Conservation (phyloP, 306 rosid genomes). For the Canavalia gladiata region DNA sequence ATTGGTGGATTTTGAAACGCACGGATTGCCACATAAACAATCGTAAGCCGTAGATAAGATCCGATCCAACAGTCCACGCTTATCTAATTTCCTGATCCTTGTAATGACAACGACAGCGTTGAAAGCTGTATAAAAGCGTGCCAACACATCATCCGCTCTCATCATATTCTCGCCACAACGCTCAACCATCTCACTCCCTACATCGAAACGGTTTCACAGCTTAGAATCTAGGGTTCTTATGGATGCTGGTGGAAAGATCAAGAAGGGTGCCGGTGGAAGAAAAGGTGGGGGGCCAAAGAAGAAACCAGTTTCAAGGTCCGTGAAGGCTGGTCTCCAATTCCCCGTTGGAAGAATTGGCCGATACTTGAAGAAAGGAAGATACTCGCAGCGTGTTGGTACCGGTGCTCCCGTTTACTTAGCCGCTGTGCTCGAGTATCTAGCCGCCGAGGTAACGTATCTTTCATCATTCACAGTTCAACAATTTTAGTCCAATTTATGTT, state of each 20-base stretch:
- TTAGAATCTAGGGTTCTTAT: neutral
- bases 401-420: slow-evolving; percentile 71
- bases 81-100: neutral
- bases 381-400: slow-evolving; percentile 62
- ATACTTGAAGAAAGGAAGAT: slow-evolving; percentile 69
- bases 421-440: slow-evolving; percentile 71
- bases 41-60: slow-evolving; percentile 48
- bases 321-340: slow-evolving; percentile 75
- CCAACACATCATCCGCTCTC: neutral
- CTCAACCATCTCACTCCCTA: neutral
- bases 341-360: slow-evolving; percentile 77
- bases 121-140: neutral
- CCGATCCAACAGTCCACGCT: slow-evolving; percentile 57
- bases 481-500: too few relatives aligned
- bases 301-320: slow-evolving; percentile 64
- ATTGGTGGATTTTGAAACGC: slow-evolving; percentile 53
- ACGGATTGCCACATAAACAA: slow-evolving; percentile 40
- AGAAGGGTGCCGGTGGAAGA: slow-evolving; percentile 70
- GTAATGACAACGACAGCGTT: neutral
- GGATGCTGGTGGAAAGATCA: slow-evolving; percentile 61
- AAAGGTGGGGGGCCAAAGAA: slow-evolving; percentile 61
- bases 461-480: neutral
- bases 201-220: neutral
- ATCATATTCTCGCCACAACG: neutral
- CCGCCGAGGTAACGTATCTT: slow-evolving; percentile 60